These are phyloP conservation scores for Butyriboletus appendiculatus DNA, from an alignment of 1,284 basidiomycete genomes.

Conservation along the genomic window DNA sequence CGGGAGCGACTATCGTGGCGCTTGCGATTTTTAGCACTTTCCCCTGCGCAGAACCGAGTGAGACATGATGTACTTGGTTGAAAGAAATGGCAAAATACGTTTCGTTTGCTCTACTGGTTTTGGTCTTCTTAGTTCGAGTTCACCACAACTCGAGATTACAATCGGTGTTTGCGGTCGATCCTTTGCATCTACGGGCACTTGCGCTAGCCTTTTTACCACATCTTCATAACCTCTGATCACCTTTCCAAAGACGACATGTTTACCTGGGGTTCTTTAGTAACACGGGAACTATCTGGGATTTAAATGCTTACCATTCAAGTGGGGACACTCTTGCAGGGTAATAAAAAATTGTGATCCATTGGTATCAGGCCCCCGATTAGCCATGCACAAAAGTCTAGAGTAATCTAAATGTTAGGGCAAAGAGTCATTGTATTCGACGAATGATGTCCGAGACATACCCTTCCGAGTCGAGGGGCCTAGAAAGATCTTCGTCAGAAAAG, in stretches of 20 bases:
- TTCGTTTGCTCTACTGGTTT: slow-evolving; percentile 10
- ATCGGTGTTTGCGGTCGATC: slow-evolving; percentile 72
- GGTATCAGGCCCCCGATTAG: slow-evolving; percentile 78
- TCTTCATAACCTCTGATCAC: slow-evolving; percentile 65
- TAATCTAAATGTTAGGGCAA: neutral
- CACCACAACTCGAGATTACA: slow-evolving; percentile 79
- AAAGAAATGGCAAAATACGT: slow-evolving; percentile 12
- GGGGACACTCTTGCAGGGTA: slow-evolving; percentile 70
- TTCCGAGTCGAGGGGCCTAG: slow-evolving; percentile 62
- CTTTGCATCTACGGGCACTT: slow-evolving; percentile 65
- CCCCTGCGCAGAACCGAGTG: slow-evolving; percentile 5
- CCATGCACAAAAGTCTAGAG: slow-evolving; percentile 75
- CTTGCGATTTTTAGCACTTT: slow-evolving; percentile 31
- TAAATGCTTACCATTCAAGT: slow-evolving; percentile 55
- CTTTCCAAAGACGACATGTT: slow-evolving; percentile 78
- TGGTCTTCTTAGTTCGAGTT: slow-evolving; percentile 70
- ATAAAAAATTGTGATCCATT: slow-evolving; percentile 87
- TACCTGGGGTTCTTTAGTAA: slow-evolving; percentile 45
- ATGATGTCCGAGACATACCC: slow-evolving; percentile 40
- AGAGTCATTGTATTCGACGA: neutral
- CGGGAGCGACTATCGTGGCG: slow-evolving; percentile 31
- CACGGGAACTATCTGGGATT: neutral
- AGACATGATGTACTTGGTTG: neutral
- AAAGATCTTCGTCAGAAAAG: slow-evolving; percentile 79
- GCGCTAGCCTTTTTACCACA: slow-evolving; percentile 54